Base-by-base conservation (phyloP, 1,139 yeast species). In the Nematodospora anomalae region DNA sequence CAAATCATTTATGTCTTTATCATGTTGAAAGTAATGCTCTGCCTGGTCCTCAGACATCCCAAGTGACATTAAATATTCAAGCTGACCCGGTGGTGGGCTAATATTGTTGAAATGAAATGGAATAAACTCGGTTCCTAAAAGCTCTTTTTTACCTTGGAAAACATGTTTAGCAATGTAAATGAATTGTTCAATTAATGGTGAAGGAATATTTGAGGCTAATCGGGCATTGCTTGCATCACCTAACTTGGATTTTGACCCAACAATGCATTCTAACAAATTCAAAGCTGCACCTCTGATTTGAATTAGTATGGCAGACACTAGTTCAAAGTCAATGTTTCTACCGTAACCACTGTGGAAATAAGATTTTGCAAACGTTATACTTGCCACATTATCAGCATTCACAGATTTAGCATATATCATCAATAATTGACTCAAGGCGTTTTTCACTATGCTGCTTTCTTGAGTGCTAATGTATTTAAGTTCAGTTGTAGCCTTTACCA, bases 31-130 rank as follows among this genome's bases (percentile, higher is more conserved):
- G 16, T 67, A 56, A 21, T 66, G 67, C 4, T 60, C 48, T 0
- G 80, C 79, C 20, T 62, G 64, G 0, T 53, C 48, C 11, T 60
- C 66, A 1, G 64, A 30, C 34, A 78, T 47, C 1, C 84, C 85
- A n/a, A 69, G 48, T 1, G 58, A 53, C 7, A 56, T 54, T 33
- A 82, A 57, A 43, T 74, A 77, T 4, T 70, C 65, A 6, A 75
- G 56, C 46, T 77, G 75, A 7, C 65, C 65, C n/a, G 64, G 62
- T 0, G 85, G 73, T 8, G 82, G 81, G 4, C 69, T 56, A 3
- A 79, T 76, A 28, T 69, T 67, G 28, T 62, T 59, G 62, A 77
- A 68, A 12, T 65, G 57, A 22, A 80, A 60, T 6, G 77, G 75
- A 34, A 70, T 66, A 30, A 63, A 63, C 2, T 46, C 72, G 40